Conservation (phyloP, 306 rosid genomes). For the Ziziphus jujuba region DNA sequence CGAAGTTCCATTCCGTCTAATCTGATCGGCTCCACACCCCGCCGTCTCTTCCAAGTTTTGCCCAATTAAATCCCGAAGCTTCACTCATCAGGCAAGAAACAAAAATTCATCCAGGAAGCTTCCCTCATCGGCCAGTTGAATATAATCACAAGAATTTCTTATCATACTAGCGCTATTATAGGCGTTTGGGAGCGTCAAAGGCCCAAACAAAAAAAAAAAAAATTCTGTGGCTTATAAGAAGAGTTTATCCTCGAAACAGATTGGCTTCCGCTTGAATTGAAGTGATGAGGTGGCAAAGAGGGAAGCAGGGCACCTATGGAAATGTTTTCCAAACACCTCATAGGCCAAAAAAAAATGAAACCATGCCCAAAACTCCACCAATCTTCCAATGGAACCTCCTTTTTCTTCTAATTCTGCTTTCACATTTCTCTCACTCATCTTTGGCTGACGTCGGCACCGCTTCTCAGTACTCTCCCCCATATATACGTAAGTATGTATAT, state of each 20-base stretch:
- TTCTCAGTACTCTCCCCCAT: constrained; percentile 65
- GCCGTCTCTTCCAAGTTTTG: constrained; percentile 4
- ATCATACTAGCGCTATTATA: no score
- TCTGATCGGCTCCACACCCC: neutral
- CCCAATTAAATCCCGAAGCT: neutral
- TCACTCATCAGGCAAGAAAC: no score
- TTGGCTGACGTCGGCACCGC: constrained; percentile 69
- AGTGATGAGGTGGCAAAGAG: neutral
- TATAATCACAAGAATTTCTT: no score
- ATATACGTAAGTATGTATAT: constrained; percentile 47
- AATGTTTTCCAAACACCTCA: neutral
- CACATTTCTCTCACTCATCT: constrained; percentile 24
- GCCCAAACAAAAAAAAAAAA: no score
- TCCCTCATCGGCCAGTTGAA: no score
- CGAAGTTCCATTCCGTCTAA: no score
- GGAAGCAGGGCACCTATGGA: neutral
- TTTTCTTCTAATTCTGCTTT: neutral
- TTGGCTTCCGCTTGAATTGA: no score
- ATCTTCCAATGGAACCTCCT: neutral
- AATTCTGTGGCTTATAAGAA: no score
- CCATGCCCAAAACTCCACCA: neutral
- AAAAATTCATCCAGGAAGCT: no score
- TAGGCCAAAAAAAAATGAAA: constrained; percentile 6
- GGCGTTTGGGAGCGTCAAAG: no score
- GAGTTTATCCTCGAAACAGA: no score